phyloP scores from a whole-genome alignment of 352 stramenopile species.

The Globisporangium nunn region DNA sequence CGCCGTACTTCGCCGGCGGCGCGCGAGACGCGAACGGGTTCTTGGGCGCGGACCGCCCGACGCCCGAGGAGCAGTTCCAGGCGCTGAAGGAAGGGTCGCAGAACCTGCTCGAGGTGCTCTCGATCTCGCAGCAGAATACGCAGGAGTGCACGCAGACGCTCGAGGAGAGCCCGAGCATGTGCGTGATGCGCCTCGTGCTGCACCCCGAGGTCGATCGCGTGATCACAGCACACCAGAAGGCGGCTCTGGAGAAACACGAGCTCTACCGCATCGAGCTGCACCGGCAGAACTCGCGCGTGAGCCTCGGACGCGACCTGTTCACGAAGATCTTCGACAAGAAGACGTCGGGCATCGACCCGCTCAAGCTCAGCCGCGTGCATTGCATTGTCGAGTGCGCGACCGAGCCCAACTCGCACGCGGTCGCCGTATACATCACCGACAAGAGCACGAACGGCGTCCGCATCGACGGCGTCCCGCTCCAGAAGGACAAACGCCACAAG shows the following conservation, averaged over 20 bases:
- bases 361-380: conserved; percentile 58
- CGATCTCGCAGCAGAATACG: conserved; percentile 71
- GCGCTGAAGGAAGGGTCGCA: conserved; percentile 48
- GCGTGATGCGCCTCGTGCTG: conserved; percentile 51
- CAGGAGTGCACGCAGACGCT: conserved; percentile 68
- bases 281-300: conserved; percentile 33
- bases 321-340: conserved; percentile 47
- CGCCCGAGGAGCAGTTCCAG: conserved; percentile 23
- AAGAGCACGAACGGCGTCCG: conserved; percentile 67
- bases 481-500: conserved; percentile 40
- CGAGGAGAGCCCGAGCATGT: conserved; percentile 50
- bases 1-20: not conserved
- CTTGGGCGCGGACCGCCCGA: conserved; percentile 9
- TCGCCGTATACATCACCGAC: conserved; percentile 57
- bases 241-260: conserved; percentile 33
- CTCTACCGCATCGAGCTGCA: conserved; percentile 63
- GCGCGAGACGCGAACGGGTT: conserved; percentile 2
- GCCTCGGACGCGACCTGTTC: conserved; percentile 50
- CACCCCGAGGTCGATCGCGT: conserved; percentile 58
- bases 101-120: conserved; percentile 55
- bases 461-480: conserved; percentile 47
- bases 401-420: conserved; percentile 30
- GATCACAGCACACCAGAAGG: conserved; percentile 51
- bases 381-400: conserved; percentile 49
- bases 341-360: conserved; percentile 43